phyloP scores from a whole-genome alignment of 2,329 filamentous ascomycete genomes.

The Aspergillus vadensis region DNA sequence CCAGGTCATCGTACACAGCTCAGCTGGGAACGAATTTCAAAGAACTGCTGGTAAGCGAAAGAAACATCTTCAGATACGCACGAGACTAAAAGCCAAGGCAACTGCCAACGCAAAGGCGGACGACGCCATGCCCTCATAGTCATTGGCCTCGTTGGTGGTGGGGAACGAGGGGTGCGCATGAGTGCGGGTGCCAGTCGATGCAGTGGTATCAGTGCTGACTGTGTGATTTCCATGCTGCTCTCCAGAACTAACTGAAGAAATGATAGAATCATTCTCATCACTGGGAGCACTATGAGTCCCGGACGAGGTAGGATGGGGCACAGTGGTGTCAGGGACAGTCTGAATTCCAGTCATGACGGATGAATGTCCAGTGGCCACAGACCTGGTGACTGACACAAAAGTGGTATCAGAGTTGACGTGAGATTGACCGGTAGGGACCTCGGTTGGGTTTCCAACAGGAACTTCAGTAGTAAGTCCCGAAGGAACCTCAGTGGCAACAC shows the following conservation, averaged over 20 bases:
- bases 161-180: constrained; percentile 11
- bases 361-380: not conserved
- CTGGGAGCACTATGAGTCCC: not conserved
- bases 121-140: not conserved
- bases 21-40: not conserved
- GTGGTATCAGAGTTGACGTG: not conserved
- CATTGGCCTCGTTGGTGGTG: constrained; percentile 23
- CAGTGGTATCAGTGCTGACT: constrained; percentile 7
- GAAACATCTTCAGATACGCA: not conserved
- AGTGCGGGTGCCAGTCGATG: not conserved
- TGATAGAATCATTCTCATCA: not conserved
- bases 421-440: not conserved
- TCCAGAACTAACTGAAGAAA: not conserved
- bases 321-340: not conserved
- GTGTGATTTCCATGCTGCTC: constrained; percentile 5
- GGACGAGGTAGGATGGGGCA: not conserved
- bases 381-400: not conserved
- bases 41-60: not conserved
- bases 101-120: not conserved
- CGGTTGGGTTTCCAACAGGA: not conserved
- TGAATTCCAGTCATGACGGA: not conserved
- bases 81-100: constrained; percentile 1
- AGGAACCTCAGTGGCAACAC: not conserved
- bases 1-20: not conserved
- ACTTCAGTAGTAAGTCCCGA: not conserved